Percentiles rank a stretch among this genome's conserved stretches.
Evolutionary conservation across 2,329 filamentous ascomycete genomes (phyloP).

Genomic region (Scytalidium sp.): DNA sequence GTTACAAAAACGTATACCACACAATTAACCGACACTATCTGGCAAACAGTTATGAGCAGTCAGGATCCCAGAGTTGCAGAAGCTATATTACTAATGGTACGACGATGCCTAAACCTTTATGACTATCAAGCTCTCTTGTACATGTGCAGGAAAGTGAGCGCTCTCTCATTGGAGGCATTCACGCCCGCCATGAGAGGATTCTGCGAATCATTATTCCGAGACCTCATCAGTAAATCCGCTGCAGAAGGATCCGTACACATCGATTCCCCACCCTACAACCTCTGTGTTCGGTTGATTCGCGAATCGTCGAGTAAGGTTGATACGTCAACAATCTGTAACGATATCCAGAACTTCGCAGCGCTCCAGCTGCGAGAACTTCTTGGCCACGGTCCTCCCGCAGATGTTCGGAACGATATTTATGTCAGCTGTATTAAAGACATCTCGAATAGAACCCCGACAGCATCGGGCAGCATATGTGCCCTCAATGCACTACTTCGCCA

Average conservation of each 20-base stretch:
- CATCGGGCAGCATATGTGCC: conserved; percentile 71
- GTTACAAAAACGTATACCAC: conserved; percentile 72
- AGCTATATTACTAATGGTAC: conserved; percentile 66
- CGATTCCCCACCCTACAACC: conserved; percentile 46
- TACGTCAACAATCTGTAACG: conserved; percentile 53
- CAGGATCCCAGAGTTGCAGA: conserved; percentile 84
- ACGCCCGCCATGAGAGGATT: conserved; percentile 60
- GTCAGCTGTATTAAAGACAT: conserved; percentile 68
- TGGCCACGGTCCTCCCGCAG: conserved; percentile 47
- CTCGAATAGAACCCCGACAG: conserved; percentile 55
- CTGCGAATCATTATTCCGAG: conserved; percentile 54
- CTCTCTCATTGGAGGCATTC: conserved; percentile 61
- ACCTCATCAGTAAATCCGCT: conserved; percentile 42
- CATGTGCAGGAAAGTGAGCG: conserved; percentile 67
- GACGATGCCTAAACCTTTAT: conserved; percentile 45
- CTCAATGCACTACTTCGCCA: conserved; percentile 48
- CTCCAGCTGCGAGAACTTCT: conserved; percentile 61
- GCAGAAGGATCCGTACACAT: conserved; percentile 31
- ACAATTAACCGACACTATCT: conserved; percentile 74
- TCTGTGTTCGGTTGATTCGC: conserved; percentile 67
- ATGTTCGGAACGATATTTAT: conserved; percentile 62
- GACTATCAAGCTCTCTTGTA: conserved; percentile 53
- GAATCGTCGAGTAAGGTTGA: conserved; percentile 61
- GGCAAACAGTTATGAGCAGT: conserved; percentile 76
- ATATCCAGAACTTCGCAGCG: conserved; percentile 62